Evolutionary conservation across 2,329 filamentous ascomycete genomes (phyloP).

Genomic region (Pseudogymnoascus sp.): DNA sequence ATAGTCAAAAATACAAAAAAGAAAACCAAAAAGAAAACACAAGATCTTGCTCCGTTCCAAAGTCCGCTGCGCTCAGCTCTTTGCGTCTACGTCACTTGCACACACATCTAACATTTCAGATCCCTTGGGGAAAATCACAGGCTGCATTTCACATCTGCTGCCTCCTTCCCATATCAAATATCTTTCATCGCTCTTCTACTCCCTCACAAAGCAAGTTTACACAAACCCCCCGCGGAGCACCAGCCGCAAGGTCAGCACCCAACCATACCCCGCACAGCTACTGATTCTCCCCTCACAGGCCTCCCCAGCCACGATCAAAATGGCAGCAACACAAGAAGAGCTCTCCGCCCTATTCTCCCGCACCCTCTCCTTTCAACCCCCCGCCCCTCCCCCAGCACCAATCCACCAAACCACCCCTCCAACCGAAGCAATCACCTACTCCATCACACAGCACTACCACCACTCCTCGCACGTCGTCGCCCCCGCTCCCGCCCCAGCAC

Average conservation of each 20-base stretch:
- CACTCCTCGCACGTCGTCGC: conserved; percentile 62
- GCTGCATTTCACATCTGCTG: not conserved
- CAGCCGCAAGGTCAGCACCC: conserved; percentile 22
- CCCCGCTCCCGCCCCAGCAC: conserved; percentile 34
- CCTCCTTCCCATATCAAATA: not conserved
- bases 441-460: conserved; percentile 73
- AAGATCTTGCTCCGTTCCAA: conserved; percentile 23
- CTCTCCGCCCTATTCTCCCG: conserved; percentile 71
- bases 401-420: conserved; percentile 22
- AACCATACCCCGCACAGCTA: not conserved
- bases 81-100: conserved; percentile 12
- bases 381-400: conserved; percentile 26
- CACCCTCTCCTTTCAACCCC: conserved; percentile 55
- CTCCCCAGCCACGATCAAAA: not conserved
- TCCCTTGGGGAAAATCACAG: not conserved
- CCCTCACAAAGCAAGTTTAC: conserved; percentile 16
- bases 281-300: not conserved
- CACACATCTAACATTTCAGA: conserved; percentile 21
- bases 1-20: conserved; percentile 44
- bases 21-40: not conserved
- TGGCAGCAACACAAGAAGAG: conserved; percentile 65
- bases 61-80: conserved; percentile 25
- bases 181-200: conserved; percentile 12
- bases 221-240: not conserved
- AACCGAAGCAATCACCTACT: conserved; percentile 54